Conservation (phyloP, 2,329 filamentous ascomycete species). For the Elsinoe batatas region DNA sequence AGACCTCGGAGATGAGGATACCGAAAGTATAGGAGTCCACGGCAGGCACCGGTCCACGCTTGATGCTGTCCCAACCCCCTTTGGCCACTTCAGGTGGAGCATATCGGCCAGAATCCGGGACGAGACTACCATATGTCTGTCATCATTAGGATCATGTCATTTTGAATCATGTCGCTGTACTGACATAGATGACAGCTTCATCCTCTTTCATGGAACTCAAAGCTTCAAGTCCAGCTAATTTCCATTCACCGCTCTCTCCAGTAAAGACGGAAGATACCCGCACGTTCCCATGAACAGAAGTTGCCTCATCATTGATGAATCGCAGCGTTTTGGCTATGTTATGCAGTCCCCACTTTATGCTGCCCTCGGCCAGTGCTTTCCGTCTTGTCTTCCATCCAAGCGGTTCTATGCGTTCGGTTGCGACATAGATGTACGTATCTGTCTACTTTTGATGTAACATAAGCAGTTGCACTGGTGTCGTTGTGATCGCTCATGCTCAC, state of each 20-base stretch:
- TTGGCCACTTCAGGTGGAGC: slow-evolving; percentile 78
- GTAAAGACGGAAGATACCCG: slow-evolving; percentile 82
- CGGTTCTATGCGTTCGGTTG: slow-evolving; percentile 80
- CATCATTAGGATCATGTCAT: slow-evolving; percentile 16
- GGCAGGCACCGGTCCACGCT: slow-evolving; percentile 68
- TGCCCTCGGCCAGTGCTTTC: slow-evolving; percentile 80
- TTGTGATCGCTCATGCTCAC: slow-evolving; percentile 38
- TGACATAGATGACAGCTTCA: slow-evolving; percentile 79
- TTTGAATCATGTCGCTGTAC: background rate
- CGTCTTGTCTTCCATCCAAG: slow-evolving; percentile 83
- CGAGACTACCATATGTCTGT: slow-evolving; percentile 73
- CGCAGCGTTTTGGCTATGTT: slow-evolving; percentile 83
- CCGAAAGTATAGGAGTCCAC: slow-evolving; percentile 85
- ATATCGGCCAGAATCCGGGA: slow-evolving; percentile 77
- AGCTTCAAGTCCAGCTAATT: slow-evolving; percentile 85
- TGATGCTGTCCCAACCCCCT: slow-evolving; percentile 84
- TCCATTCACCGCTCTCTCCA: slow-evolving; percentile 96
- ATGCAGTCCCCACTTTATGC: slow-evolving; percentile 91
- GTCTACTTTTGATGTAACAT: slow-evolving; percentile 49
- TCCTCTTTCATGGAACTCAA: slow-evolving; percentile 94
- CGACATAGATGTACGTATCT: slow-evolving; percentile 90
- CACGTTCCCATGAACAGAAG: slow-evolving; percentile 81
- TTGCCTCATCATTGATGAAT: slow-evolving; percentile 89
- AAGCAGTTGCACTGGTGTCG: slow-evolving; percentile 19
- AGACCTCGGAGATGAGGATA: slow-evolving; percentile 76